A percentile compares a stretch with the other conserved stretches of the same genome.
These are phyloP conservation scores for Tilletiopsis washingtonensis DNA, from an alignment of 1,284 basidiomycete genomes.

Conservation along the genomic window DNA sequence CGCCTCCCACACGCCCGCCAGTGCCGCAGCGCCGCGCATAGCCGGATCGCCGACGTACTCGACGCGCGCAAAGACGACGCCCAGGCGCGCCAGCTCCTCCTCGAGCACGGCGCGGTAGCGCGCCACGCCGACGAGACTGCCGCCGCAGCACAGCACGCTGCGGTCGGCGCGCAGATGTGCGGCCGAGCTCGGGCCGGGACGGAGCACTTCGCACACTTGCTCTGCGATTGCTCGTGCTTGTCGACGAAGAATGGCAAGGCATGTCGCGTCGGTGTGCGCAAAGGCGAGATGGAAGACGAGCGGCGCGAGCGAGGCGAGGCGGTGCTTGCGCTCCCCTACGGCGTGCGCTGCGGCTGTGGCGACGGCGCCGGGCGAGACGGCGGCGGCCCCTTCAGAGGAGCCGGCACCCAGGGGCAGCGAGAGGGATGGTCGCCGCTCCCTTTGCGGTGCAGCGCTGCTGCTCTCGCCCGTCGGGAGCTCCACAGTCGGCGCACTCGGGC, in stretches of 20 bases:
- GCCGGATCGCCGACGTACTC: conserved; percentile 16
- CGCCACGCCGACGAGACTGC: conserved; percentile 12
- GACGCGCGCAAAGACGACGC: conserved; percentile 6
- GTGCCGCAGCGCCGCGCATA: conserved; percentile 11
- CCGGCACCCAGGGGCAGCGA: neutral
- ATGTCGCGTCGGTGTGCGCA: conserved; percentile 7
- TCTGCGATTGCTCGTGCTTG: conserved; percentile 5
- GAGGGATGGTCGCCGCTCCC: neutral
- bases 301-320: conserved; percentile 17
- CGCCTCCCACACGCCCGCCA: conserved; percentile 14
- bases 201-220: conserved; percentile 6
- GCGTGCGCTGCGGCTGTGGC: neutral
- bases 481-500: no score
- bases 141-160: conserved; percentile 16
- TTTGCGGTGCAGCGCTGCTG: neutral
- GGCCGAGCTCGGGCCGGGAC: neutral
- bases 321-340: conserved; percentile 12
- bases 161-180: neutral
- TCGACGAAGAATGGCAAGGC: conserved; percentile 7
- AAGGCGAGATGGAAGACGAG: conserved; percentile 22
- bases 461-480: no score
- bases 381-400: neutral
- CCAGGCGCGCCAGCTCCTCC: conserved; percentile 8
- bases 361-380: neutral
- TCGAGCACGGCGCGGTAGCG: conserved; percentile 10